Conservation (phyloP, 495 filamentous ascomycete species). For the Evansstolkia leycettana region DNA sequence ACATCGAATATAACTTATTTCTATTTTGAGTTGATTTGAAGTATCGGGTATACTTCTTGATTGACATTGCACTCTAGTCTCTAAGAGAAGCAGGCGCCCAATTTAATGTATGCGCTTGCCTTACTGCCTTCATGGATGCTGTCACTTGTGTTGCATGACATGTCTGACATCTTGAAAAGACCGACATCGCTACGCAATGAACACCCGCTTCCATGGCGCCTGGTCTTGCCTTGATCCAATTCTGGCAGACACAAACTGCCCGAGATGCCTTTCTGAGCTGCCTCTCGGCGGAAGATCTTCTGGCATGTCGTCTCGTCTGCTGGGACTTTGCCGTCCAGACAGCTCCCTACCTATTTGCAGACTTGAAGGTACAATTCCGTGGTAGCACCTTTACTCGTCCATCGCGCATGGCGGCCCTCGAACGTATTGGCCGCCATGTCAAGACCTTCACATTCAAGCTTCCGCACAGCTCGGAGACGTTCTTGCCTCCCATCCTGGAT, state of each 20-base stretch:
- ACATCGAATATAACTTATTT: not conserved
- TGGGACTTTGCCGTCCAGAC: conserved; percentile 35
- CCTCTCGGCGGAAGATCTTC: conserved; percentile 27
- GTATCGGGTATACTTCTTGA: conserved; percentile 1
- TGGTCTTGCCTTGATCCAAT: conserved; percentile 26
- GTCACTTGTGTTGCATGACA: not conserved
- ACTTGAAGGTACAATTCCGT: conserved; percentile 44
- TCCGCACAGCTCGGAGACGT: conserved; percentile 56
- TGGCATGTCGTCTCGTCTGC: conserved; percentile 37
- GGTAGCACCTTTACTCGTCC: conserved; percentile 58
- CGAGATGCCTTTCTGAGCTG: conserved; percentile 28
- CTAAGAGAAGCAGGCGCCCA: no score
- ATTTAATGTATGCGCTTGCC: no score
- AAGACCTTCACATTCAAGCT: conserved; percentile 57
- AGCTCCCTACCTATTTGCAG: conserved; percentile 37
- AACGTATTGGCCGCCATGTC: conserved; percentile 60
- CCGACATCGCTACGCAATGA: conserved; percentile 1
- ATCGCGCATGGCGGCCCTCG: conserved; percentile 52
- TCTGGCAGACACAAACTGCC: conserved; percentile 35
- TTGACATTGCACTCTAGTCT: not conserved
- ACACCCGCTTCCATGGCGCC: not conserved
- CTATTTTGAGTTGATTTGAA: not conserved
- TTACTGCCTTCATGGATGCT: no score
- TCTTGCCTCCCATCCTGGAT: conserved; percentile 64
- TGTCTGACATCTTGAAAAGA: conserved; percentile 1